These are phyloP conservation scores for Tulasnella sp. DNA, from an alignment of 768 basidiomycete genomes.

Conservation along the genomic window DNA sequence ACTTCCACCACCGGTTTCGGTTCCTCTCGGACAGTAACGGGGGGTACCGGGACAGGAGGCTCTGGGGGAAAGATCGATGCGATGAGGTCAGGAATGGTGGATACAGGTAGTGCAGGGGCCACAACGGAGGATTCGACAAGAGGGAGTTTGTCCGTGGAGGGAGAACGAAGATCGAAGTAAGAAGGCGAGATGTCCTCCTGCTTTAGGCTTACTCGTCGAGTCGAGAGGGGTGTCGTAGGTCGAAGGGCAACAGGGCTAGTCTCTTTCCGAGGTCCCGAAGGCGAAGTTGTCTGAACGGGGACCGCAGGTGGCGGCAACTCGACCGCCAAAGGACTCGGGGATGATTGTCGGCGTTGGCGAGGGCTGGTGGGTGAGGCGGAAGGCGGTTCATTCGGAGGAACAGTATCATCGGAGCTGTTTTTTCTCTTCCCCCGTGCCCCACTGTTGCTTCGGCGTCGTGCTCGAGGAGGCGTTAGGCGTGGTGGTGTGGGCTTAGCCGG, in stretches of 20 bases:
- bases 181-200: conserved; percentile 11
- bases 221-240: background rate
- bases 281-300: background rate
- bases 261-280: background rate
- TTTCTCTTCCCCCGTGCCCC: background rate
- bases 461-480: background rate
- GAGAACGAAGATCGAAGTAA: conserved; percentile 11
- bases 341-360: background rate
- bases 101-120: background rate
- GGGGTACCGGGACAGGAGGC: background rate
- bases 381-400: background rate
- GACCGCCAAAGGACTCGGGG: background rate
- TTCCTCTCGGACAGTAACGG: background rate
- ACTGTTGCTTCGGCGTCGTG: background rate
- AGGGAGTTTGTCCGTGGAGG: conserved; percentile 2
- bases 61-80: background rate
- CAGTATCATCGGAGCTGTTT: background rate
- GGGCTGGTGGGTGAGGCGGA: background rate
- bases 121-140: background rate
- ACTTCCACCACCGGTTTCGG: background rate
- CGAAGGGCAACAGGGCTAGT: background rate
- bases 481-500: background rate
- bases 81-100: background rate
- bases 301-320: background rate
- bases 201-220: background rate